Percentiles rank a stretch among this genome's conserved stretches.
Evolutionary conservation across 345 rosid genomes (phyloP).

Genomic region (Theobroma cacao): DNA sequence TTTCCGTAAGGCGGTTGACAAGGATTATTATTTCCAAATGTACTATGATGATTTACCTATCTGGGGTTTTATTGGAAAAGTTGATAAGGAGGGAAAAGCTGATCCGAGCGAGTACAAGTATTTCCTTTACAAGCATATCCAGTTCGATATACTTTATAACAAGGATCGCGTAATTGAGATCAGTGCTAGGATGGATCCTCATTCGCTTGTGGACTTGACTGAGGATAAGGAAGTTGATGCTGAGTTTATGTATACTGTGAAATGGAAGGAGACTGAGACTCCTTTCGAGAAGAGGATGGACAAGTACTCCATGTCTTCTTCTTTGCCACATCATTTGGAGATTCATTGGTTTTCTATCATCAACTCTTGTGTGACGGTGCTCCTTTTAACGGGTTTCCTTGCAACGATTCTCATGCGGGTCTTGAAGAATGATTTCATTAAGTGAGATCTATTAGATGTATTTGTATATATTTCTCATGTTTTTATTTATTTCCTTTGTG

Average conservation of each 20-base stretch:
- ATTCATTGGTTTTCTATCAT: conserved; percentile 94
- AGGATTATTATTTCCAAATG: conserved; percentile 91
- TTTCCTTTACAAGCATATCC: conserved; percentile 71
- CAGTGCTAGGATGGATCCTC: conserved; percentile 67
- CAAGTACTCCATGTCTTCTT: conserved; percentile 77
- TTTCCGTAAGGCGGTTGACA: conserved; percentile 61
- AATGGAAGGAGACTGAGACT: conserved; percentile 85
- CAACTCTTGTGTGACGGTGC: conserved; percentile 88
- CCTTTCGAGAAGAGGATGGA: conserved; percentile 93
- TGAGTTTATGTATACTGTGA: conserved; percentile 80
- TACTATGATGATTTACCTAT: conserved; percentile 85
- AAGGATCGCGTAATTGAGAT: conserved; percentile 79
- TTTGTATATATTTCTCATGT: background rate
- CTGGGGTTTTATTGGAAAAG: conserved; percentile 88
- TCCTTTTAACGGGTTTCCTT: conserved; percentile 85
- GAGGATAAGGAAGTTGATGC: conserved; percentile 78
- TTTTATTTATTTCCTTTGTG: background rate
- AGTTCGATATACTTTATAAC: conserved; percentile 68
- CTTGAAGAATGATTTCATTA: conserved; percentile 84
- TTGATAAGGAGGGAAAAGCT: conserved; percentile 67
- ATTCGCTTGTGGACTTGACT: conserved; percentile 63
- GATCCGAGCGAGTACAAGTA: conserved; percentile 64
- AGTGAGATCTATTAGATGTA: conserved; percentile 41
- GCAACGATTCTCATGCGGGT: conserved; percentile 93
- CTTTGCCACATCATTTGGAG: conserved; percentile 87